Base-by-base conservation (phyloP, 2,329 filamentous ascomycete genomes). In the Exserohilum turcica region DNA sequence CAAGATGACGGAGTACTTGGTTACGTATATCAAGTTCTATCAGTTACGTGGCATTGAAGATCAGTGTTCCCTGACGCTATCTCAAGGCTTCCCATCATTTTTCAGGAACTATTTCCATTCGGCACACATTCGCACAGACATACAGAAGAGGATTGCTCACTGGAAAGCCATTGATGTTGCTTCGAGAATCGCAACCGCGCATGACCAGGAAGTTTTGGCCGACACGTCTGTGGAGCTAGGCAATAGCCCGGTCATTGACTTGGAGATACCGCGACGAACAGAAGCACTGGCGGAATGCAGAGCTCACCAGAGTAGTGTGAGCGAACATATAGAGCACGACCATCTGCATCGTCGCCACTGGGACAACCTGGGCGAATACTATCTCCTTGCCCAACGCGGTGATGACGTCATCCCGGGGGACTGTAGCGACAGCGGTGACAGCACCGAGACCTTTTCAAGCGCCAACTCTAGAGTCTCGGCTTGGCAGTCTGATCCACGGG, bases 1-100 rank as follows among this genome's bases (percentile, higher is more conserved):
- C 21, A 51, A 48, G 16, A 63, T 68, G 58, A 47, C 54, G 6
- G 21, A 57, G 4, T 9, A 47, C 1, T 9, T 53, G 19, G 43
- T 57, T 8, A 10, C 16, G 0, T 5, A 18, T 4, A 59, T 62
- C 37, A 49, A 27, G 21, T 3, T 3, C 3, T 9, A 3, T 19
- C 48, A 54, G 19, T n/a, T 19, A 12, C 3, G 4, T 18, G 50
- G 48, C 15, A 6, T n/a, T 1, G 55, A 50, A 32, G 18, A 47
- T 2, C 4, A 38, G 1, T 61, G 43, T 7, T 3, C 1, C 3
- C 38, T 57, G 3, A 6, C 7, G 1, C 28, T 59, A 2, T 9
- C 15, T 5, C 8, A 2, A 1, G 6, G 4, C 6, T 61, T 53
- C 37, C 37, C 29, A 6, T 12, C 3, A 3, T 10, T 2, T 59